These are phyloP conservation scores for Setaria italica DNA, from an alignment of 202 grass and related monocot genomes.

Conservation along the genomic window DNA sequence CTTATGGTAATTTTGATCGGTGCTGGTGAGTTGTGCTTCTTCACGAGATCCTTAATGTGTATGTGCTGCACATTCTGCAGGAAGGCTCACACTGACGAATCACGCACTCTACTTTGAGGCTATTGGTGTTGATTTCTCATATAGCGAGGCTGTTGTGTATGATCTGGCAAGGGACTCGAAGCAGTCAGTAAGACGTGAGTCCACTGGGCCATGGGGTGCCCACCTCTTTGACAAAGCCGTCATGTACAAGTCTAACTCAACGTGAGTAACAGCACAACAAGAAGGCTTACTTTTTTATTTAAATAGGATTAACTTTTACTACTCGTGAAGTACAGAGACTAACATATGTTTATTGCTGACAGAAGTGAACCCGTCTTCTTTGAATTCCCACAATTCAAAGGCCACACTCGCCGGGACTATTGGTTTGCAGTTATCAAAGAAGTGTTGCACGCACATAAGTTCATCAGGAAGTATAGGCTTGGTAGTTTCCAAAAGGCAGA, in stretches of 20 bases:
- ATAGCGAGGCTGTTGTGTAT: slow-evolving; percentile 63
- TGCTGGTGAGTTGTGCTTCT: slow-evolving; percentile 12
- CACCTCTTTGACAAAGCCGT: slow-evolving; percentile 96
- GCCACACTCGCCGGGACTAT: slow-evolving; percentile 83
- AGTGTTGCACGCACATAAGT: slow-evolving; percentile 84
- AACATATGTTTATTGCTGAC: neutral
- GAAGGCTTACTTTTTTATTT: neutral
- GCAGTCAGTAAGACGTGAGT: slow-evolving; percentile 84
- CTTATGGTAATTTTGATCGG: slow-evolving; percentile 68
- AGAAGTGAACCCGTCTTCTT: slow-evolving; percentile 79
- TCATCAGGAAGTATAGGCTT: slow-evolving; percentile 80
- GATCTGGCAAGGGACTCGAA: slow-evolving; percentile 80
- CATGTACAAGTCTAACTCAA: slow-evolving; percentile 86
- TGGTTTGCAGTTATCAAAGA: slow-evolving; percentile 94
- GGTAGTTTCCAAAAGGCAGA: slow-evolving; percentile 63
- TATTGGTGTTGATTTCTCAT: slow-evolving; percentile 73
- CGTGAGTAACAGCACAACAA: slow-evolving; percentile 57
- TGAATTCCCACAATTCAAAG: slow-evolving; percentile 91
- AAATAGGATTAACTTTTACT: neutral
- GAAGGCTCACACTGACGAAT: slow-evolving; percentile 88
- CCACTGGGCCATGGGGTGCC: slow-evolving; percentile 87
- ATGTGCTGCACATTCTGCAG: slow-evolving; percentile 43
- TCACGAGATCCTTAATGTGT: slow-evolving; percentile 32
- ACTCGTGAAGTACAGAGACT: neutral
- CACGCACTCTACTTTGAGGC: slow-evolving; percentile 90